phyloP scores from a whole-genome alignment of 805 yeast species.

The Metschnikowia similis region DNA sequence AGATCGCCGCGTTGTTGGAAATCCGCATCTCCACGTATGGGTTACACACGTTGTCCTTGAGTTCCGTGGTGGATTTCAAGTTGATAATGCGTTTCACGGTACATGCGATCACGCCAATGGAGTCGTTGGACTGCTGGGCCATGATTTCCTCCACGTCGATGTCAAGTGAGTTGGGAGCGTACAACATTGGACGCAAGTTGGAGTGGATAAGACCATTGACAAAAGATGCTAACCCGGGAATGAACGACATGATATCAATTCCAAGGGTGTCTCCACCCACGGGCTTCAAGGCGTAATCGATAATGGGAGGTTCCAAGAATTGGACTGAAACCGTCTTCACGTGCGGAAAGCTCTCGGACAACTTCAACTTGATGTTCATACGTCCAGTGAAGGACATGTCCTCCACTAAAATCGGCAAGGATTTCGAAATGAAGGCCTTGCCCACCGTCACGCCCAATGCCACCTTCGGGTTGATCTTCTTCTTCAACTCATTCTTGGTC shows the following conservation, averaged over 20 bases:
- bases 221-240: conserved; percentile 73
- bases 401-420: conserved; percentile 74
- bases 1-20: conserved; percentile 36
- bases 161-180: conserved; percentile 78
- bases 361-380: conserved; percentile 57
- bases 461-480: conserved; percentile 74
- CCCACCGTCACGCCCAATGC: conserved; percentile 79
- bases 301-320: conserved; percentile 71
- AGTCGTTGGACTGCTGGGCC: conserved; percentile 60
- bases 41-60: conserved; percentile 41
- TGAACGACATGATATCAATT: conserved; percentile 74
- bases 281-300: conserved; percentile 78
- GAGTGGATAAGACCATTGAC: conserved; percentile 68
- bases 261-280: conserved; percentile 90
- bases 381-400: conserved; percentile 74
- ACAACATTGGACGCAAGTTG: conserved; percentile 69
- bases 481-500: conserved; percentile 70
- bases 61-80: conserved; percentile 39
- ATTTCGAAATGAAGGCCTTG: conserved; percentile 72
- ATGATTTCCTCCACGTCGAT: conserved; percentile 69
- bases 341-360: conserved; percentile 71
- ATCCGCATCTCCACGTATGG: conserved; percentile 51
- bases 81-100: conserved; percentile 52
- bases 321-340: conserved; percentile 67
- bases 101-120: conserved; percentile 65